Percentiles rank a stretch among this genome's conserved stretches.
phyloP scores from a whole-genome alignment of 345 rosid genomes.

The Theobroma cacao region DNA sequence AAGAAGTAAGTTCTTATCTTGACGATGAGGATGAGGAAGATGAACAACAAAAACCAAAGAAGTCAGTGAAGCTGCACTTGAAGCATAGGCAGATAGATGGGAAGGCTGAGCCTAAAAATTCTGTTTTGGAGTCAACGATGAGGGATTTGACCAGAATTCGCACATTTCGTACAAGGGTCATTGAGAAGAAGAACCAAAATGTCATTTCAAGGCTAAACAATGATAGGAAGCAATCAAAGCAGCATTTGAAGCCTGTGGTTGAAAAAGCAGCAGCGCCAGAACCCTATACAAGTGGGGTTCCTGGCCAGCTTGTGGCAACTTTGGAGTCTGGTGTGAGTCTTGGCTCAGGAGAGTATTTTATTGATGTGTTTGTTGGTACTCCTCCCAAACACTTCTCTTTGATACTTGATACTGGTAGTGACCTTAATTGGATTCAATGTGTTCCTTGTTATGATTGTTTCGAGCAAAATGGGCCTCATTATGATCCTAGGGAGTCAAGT shows the following conservation, averaged over 20 bases:
- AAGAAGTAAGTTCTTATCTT: constrained; percentile 4
- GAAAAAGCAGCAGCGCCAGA: constrained; percentile 35
- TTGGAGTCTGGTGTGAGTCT: constrained; percentile 80
- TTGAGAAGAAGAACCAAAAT: constrained; percentile 80
- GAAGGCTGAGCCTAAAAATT: constrained; percentile 32
- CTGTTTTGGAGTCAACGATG: constrained; percentile 45
- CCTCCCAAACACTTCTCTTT: constrained; percentile 90
- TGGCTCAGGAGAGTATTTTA: constrained; percentile 92
- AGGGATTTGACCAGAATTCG: constrained; percentile 75
- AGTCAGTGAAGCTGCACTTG: constrained; percentile 59
- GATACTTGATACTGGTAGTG: constrained; percentile 96
- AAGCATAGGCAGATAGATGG: constrained; percentile 42
- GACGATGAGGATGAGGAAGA: constrained; percentile 15
- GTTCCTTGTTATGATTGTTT: constrained; percentile 89
- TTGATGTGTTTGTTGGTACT: constrained; percentile 87
- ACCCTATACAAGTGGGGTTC: constrained; percentile 22
- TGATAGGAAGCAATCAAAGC: constrained; percentile 11
- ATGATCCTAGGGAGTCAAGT: constrained; percentile 58
- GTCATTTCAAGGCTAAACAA: constrained; percentile 39
- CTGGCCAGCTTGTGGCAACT: constrained; percentile 73
- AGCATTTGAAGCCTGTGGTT: constrained; percentile 8
- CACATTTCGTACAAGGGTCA: constrained; percentile 54
- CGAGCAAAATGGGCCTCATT: constrained; percentile 72
- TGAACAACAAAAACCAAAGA: constrained; percentile 13
- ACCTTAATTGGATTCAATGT: constrained; percentile 92